Evolutionary conservation across 2,329 filamentous ascomycete species (phyloP), one percentile per base, ranked within the genome.

Genomic region (Cladobotryum mycophilum): DNA sequence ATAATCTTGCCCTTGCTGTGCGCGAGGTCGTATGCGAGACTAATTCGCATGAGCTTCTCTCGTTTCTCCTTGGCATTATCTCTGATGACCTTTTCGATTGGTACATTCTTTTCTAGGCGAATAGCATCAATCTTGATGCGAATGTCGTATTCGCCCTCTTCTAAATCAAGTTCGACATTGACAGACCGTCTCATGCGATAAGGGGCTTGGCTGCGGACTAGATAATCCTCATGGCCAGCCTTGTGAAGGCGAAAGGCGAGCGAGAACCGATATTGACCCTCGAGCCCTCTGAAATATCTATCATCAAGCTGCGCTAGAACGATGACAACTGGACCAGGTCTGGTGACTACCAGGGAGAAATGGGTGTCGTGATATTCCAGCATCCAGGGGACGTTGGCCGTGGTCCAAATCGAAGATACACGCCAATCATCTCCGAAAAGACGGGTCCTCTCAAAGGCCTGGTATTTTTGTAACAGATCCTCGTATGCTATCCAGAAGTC

Each of bases 1-100:
- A 73, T 66, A 22, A 76, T 59, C 25, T 71, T 72, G 3, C 80
- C 83, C 62, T 86, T 87, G 55, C 80, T 79, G 63, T 88, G 83
- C 1, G 85, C 84, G 5, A 88, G 74, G 56, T 88, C 85, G 54
- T 87, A 88, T 1, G 82, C 82, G 47, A 83, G 73, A 2, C 85
- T 85, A n/a, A 86, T 81, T 11, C 81, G 74, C 1, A 84, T 75
- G 2, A 95, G 76, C 66, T 95, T 95, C 59, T 89, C 86, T 22
- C 88, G 67, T 5, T 77, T 71, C 2, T 72, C 72, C 47, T 80
- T 79, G 50, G 83, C 86, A 50, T 82, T 80, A 7, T 76, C 72
- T 45, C 81, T 78, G 20, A 92, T 80, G 1, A 86, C 81, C 36
- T 89, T 78, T 55, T 89, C 84, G 14, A 86, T 78, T 1, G 72